A percentile compares a stretch with the other conserved stretches of the same genome.
These are phyloP conservation scores for Phytophthora multivora DNA, from an alignment of 352 stramenopile species.

Conservation along the genomic window DNA sequence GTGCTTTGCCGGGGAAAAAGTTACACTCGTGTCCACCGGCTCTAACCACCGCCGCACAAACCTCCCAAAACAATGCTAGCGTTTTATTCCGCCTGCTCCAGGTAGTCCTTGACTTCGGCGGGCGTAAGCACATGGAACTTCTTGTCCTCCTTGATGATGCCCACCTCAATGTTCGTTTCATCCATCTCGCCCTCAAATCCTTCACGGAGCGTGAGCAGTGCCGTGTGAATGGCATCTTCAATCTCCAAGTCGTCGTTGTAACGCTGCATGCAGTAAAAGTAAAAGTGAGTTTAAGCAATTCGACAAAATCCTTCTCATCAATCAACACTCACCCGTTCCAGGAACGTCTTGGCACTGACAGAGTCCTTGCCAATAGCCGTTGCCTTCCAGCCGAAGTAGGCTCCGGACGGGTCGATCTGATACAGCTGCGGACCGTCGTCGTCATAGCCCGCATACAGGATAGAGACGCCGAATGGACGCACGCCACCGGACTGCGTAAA, in stretches of 20 bases:
- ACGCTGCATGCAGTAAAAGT: slow-evolving; percentile 43
- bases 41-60: slow-evolving; percentile 15
- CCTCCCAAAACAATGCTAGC: slow-evolving; percentile 6
- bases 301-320: neutral
- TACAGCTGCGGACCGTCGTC: slow-evolving; percentile 98
- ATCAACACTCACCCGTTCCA: slow-evolving; percentile 94
- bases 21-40: neutral
- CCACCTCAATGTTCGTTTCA: slow-evolving; percentile 98
- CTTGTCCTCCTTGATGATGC: slow-evolving; percentile 96
- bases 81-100: slow-evolving; percentile 98
- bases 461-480: slow-evolving; percentile 98
- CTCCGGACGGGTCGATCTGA: slow-evolving; percentile 97
- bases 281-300: slow-evolving; percentile 2
- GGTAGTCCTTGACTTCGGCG: slow-evolving; percentile 99
- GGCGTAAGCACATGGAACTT: slow-evolving; percentile 98
- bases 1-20: slow-evolving; percentile 7
- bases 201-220: slow-evolving; percentile 98
- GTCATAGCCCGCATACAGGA: slow-evolving; percentile 98
- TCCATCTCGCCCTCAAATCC: slow-evolving; percentile 99
- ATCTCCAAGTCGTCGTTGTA: slow-evolving; percentile 98
- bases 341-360: slow-evolving; percentile 98
- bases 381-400: slow-evolving; percentile 99
- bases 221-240: slow-evolving; percentile 99
- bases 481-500: slow-evolving; percentile 98
- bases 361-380: slow-evolving; percentile 99